Conservation (phyloP, 2,329 filamentous ascomycete genomes). For the Atkinsonella texensis region DNA sequence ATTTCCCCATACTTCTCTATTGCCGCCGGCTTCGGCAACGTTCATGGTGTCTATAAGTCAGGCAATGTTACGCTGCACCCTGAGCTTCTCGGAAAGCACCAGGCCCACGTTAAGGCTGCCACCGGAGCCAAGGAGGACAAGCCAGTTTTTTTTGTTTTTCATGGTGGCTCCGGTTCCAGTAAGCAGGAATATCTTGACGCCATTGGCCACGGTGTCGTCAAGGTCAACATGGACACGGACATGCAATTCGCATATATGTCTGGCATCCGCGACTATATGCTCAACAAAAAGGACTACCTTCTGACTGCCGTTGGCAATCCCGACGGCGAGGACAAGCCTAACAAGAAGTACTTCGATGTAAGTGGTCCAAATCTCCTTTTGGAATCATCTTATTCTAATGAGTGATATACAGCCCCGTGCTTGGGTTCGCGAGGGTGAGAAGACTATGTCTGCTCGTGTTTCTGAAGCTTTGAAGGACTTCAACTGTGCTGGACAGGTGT, state of each 20-base stretch:
- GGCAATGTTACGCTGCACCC: constrained; percentile 96
- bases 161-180: constrained; percentile 85
- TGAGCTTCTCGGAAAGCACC: constrained; percentile 93
- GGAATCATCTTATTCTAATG: not conserved
- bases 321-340: constrained; percentile 92
- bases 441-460: constrained; percentile 82
- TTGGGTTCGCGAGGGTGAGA: constrained; percentile 94
- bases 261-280: constrained; percentile 89
- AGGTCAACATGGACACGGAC: constrained; percentile 99
- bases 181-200: constrained; percentile 86
- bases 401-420: constrained; percentile 55
- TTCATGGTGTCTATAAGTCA: constrained; percentile 98
- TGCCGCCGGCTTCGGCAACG: constrained; percentile 95
- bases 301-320: constrained; percentile 83
- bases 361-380: constrained; percentile 4
- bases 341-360: constrained; percentile 85
- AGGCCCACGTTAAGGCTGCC: constrained; percentile 79
- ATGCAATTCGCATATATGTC: constrained; percentile 89
- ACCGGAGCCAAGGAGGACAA: constrained; percentile 61
- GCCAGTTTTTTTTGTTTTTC: constrained; percentile 99
- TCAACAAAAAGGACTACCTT: constrained; percentile 93
- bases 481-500: constrained; percentile 40
- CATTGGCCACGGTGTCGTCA: constrained; percentile 89
- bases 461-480: constrained; percentile 79
- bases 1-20: constrained; percentile 97